These are phyloP conservation scores for Pleurotus tuoliensis DNA, from an alignment of 768 basidiomycete species.

Conservation along the genomic window DNA sequence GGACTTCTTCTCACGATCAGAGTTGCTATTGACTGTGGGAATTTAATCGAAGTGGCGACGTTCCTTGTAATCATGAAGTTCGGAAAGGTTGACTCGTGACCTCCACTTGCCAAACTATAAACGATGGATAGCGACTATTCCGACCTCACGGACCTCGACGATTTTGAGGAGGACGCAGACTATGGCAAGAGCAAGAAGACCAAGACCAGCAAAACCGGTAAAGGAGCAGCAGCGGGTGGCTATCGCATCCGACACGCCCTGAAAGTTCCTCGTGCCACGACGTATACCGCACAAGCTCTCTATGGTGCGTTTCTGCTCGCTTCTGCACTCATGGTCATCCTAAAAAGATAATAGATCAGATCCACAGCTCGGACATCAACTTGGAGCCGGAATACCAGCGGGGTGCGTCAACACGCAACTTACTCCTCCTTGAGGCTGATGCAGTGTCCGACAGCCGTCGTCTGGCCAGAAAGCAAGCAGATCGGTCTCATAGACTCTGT, in stretches of 20 bases:
- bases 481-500: constrained; percentile 60
- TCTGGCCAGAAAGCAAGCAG: constrained; percentile 64
- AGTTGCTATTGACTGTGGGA: no score
- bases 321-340: background rate
- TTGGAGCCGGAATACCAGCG: constrained; percentile 79
- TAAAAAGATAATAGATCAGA: constrained; percentile 47
- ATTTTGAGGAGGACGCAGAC: constrained; percentile 9
- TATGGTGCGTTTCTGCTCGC: constrained; percentile 37
- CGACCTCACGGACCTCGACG: background rate
- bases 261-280: constrained; percentile 55
- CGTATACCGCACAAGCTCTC: constrained; percentile 58
- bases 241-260: constrained; percentile 42
- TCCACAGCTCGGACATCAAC: constrained; percentile 59
- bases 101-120: no score
- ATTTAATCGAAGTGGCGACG: no score
- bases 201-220: constrained; percentile 13
- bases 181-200: constrained; percentile 8
- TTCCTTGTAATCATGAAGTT: no score
- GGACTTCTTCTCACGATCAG: no score
- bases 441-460: constrained; percentile 39
- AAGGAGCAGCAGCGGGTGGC: constrained; percentile 4
- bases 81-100: no score
- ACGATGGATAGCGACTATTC: constrained; percentile 13
- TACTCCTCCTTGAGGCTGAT: no score
- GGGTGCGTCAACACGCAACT: constrained; percentile 31